Evolutionary conservation across 495 filamentous ascomycete species (phyloP).

Genomic region (Diplogelasinospora grovesii): DNA sequence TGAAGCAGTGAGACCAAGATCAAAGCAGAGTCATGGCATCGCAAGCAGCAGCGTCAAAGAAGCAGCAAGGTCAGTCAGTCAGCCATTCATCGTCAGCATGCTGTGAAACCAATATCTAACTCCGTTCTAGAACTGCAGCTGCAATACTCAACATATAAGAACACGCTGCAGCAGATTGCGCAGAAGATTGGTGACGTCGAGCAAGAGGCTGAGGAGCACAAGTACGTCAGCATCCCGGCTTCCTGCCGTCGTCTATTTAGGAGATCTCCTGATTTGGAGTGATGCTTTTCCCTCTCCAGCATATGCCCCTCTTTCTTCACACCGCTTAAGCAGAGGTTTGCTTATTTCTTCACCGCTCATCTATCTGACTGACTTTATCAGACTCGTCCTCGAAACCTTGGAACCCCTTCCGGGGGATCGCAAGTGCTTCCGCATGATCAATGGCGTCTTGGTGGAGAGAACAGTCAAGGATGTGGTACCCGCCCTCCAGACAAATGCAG

Average conservation of each 20-base stretch:
- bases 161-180: conserved; percentile 84
- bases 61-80: conserved; percentile 75
- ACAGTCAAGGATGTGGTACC: conserved; percentile 90
- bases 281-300: conserved; percentile 12
- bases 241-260: conserved; percentile 2
- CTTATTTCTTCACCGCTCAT: conserved; percentile 27
- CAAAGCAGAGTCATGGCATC: conserved; percentile 42
- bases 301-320: conserved; percentile 22
- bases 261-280: conserved; percentile 8
- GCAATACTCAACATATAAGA: conserved; percentile 95
- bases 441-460: conserved; percentile 89
- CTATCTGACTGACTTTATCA: too few relatives aligned
- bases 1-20: too few relatives aligned
- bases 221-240: conserved; percentile 51
- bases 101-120: not conserved
- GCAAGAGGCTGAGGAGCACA: conserved; percentile 95
- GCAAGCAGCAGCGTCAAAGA: conserved; percentile 48
- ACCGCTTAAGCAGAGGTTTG: conserved; percentile 23
- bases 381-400: conserved; percentile 92
- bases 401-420: conserved; percentile 75
- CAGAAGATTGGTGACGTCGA: conserved; percentile 96
- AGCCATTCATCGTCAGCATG: not conserved
- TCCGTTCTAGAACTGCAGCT: conserved; percentile 72
- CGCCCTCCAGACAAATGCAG: conserved; percentile 86
- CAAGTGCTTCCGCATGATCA: conserved; percentile 98